Evolutionary conservation across 179 eudicot genomes (phyloP), one percentile per base, ranked within the genome.

Genomic region (Silene noctiflora): DNA sequence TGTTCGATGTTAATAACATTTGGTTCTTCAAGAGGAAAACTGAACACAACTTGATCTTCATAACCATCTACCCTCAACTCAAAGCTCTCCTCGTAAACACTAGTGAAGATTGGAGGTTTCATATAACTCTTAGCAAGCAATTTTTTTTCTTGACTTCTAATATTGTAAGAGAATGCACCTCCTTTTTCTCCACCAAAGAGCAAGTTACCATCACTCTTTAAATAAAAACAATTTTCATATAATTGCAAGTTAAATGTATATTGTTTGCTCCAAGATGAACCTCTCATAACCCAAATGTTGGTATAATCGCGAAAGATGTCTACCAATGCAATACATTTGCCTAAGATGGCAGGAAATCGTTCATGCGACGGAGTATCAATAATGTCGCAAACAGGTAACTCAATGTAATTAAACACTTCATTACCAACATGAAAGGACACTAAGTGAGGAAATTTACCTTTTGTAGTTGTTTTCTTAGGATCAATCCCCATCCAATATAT

Each of bases 101-200:
- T 9, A 24, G 21, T 68, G 12, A 79, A 74, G n/a, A 58, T 1
- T 6, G 77, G 81, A 20, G 25, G 9, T 4, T 22, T 31, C 39
- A 33, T 74, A 39, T 67, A 79, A 60, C 74, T 67, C 55, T 79
- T 79, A 17, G 74, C 77, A 20, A 79, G 69, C 17, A 60, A n/a
- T 25, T 27, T 74, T 16, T 16, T 33, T 29, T 74, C 55, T 3
- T 74, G 63, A 2, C 11, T 74, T 29, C 60, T 58, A 46, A 79
- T 48, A 25, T 79, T 74, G 22, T 74, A 79, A n/a, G 77, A 79
- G 21, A 25, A 39, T 4, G 74, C 77, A 25, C 81, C 58, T 53
- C 35, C 67, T 14, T 10, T 3, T 3, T 67, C 53, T 67, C 55
- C 74, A 0, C 22, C 48, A 29, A 67, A 79, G 27, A 74, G 44